Percentiles rank a stretch among this genome's conserved stretches.
phyloP scores from a whole-genome alignment of 768 basidiomycete species.

The Termitomyces sp. region DNA sequence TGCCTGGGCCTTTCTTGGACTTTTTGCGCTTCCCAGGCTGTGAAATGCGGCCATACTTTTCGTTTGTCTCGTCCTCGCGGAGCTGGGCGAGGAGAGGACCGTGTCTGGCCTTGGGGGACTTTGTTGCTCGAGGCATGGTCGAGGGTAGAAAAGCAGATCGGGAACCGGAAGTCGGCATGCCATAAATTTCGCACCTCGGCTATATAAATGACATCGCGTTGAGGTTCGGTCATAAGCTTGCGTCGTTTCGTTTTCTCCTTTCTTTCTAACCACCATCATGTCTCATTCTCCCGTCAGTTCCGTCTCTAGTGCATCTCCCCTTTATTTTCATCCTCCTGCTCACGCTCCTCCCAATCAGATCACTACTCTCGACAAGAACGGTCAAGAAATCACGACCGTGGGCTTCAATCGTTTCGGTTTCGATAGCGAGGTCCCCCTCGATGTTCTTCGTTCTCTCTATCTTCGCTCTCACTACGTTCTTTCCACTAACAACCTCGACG shows the following conservation, averaged over 20 bases:
- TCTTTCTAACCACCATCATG: constrained; percentile 14
- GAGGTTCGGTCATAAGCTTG: constrained; percentile 1
- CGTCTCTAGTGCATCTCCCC: not conserved
- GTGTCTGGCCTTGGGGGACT: constrained; percentile 61
- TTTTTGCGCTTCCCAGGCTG: constrained; percentile 74
- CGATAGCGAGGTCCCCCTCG: constrained; percentile 77
- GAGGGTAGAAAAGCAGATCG: constrained; percentile 10
- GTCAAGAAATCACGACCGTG: constrained; percentile 70
- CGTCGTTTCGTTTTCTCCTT: constrained; percentile 7
- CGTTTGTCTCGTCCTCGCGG: constrained; percentile 67
- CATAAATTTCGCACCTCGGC: not conserved
- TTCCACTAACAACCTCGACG: constrained; percentile 29
- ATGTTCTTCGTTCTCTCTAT: constrained; percentile 83
- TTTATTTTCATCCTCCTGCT: constrained; percentile 3
- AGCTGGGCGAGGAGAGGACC: constrained; percentile 87
- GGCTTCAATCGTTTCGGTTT: constrained; percentile 88
- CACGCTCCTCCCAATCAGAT: constrained; percentile 34
- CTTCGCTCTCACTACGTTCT: constrained; percentile 74
- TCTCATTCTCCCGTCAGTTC: constrained; percentile 21
- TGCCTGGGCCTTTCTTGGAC: constrained; percentile 35
- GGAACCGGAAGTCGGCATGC: constrained; percentile 2
- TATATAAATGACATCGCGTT: constrained; percentile 8
- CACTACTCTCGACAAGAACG: constrained; percentile 66
- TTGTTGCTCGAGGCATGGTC: constrained; percentile 62
- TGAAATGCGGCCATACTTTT: constrained; percentile 75